Evolutionary conservation across 768 basidiomycete species (phyloP).

Genomic region (Hericium alpestre): DNA sequence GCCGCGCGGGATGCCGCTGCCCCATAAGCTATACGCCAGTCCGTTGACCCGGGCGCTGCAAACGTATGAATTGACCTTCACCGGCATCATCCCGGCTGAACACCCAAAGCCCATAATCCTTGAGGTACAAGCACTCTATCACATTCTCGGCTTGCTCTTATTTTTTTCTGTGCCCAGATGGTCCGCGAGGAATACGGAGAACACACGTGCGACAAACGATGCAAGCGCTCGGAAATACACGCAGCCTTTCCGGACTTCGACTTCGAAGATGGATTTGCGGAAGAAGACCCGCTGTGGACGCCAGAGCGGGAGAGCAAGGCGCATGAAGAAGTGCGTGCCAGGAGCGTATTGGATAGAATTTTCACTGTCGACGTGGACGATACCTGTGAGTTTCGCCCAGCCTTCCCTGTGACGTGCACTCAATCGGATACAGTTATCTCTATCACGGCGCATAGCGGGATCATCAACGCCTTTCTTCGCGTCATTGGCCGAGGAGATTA

Average conservation of each 20-base stretch:
- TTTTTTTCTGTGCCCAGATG: conserved; percentile 1
- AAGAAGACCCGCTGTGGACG: conserved; percentile 10
- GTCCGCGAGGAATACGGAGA: conserved; percentile 8
- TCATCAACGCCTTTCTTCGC: conserved; percentile 5
- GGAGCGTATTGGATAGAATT: conserved; percentile 7
- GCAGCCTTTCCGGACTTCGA: conserved; percentile 7
- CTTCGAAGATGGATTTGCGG: conserved; percentile 13
- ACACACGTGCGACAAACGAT: conserved; percentile 12
- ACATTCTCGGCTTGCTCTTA: not conserved
- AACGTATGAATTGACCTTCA: conserved; percentile 11
- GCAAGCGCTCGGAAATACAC: conserved; percentile 6
- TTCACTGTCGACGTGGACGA: conserved; percentile 4
- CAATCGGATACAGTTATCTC: conserved; percentile 6
- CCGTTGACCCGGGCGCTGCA: conserved; percentile 10
- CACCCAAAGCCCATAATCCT: conserved; percentile 8
- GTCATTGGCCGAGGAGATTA: conserved; percentile 8
- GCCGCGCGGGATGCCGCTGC: conserved; percentile 4
- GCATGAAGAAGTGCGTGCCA: conserved; percentile 6
- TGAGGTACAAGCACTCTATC: conserved; percentile 2
- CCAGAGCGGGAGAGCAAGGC: conserved; percentile 1
- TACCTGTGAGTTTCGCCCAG: conserved; percentile 5
- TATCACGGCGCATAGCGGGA: conserved; percentile 10
- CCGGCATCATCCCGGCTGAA: not conserved
- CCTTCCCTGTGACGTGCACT: not conserved
- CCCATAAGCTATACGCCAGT: conserved; percentile 8